Evolutionary conservation across 2,329 filamentous ascomycete species (phyloP).

Genomic region (Colletotrichum destructivum): DNA sequence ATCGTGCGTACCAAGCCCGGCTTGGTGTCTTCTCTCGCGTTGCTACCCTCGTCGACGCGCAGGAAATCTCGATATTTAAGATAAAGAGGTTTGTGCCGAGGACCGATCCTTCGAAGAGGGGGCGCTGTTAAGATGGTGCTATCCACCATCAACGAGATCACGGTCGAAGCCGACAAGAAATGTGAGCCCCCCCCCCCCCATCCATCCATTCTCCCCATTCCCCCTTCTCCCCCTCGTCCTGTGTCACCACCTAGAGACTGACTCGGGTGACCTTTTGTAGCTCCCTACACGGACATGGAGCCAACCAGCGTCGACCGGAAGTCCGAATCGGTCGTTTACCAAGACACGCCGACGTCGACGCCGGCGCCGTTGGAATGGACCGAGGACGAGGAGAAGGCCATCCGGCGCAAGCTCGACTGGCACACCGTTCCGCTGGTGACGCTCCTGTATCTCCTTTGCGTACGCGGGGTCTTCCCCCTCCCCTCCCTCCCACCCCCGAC

Average conservation of each 20-base stretch:
- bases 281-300: not conserved
- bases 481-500: too few species aligned
- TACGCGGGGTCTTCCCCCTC: constrained; percentile 52
- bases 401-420: constrained; percentile 68
- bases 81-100: too few species aligned
- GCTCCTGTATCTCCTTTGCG: constrained; percentile 67
- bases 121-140: constrained; percentile 12
- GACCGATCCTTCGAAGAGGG: too few species aligned
- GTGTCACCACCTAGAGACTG: not conserved
- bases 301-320: constrained; percentile 2
- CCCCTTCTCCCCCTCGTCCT: too few species aligned
- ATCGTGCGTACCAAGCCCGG: not conserved
- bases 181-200: not conserved
- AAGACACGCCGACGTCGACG: not conserved
- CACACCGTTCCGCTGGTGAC: constrained; percentile 68
- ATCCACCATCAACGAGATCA: constrained; percentile 9
- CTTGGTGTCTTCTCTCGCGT: not conserved
- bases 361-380: constrained; percentile 56
- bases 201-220: too few species aligned
- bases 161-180: not conserved
- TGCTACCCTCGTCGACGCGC: not conserved
- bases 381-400: constrained; percentile 62
- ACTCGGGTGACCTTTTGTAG: not conserved
- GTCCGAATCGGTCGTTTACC: not conserved
- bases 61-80: not conserved